A percentile compares a stretch with the other conserved stretches of the same genome.
Conservation (phyloP, 2,329 filamentous ascomycete genomes). For the Cercospora sesami region DNA sequence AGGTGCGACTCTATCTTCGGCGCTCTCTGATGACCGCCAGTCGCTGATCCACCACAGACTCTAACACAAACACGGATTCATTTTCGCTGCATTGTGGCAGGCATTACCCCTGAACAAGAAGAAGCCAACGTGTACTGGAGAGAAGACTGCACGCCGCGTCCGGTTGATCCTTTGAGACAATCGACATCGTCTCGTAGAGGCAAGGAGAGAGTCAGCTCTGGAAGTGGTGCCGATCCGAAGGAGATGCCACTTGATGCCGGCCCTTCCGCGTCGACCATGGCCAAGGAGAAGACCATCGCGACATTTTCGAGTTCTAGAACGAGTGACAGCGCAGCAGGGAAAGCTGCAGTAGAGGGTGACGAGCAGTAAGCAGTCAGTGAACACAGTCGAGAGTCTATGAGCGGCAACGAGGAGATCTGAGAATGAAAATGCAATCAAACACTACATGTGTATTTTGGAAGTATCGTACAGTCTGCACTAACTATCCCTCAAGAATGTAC, state of each 20-base stretch:
- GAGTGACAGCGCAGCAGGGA: not conserved
- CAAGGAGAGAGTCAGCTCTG: slow-evolving; percentile 27
- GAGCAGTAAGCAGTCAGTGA: not conserved
- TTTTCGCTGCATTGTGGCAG: slow-evolving; percentile 36
- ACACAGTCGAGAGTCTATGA: not conserved
- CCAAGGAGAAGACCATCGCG: not conserved
- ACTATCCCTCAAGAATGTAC: not conserved
- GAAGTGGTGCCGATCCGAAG: slow-evolving; percentile 6
- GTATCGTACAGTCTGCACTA: not conserved
- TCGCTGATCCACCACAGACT: slow-evolving; percentile 25
- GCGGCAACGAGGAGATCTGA: not conserved
- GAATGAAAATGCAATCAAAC: not conserved
- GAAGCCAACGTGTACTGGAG: slow-evolving; percentile 28
- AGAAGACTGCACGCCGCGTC: slow-evolving; percentile 33
- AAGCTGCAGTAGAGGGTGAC: not conserved
- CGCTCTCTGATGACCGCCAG: not conserved
- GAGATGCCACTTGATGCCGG: not conserved
- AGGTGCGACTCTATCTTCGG: slow-evolving; percentile 27
- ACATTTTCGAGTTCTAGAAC: not conserved
- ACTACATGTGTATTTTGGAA: not conserved
- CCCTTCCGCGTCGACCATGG: not conserved
- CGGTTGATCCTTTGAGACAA: slow-evolving; percentile 18
- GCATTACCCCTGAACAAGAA: slow-evolving; percentile 30
- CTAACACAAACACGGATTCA: slow-evolving; percentile 38
- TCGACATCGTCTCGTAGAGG: slow-evolving; percentile 26